Evolutionary conservation across 1,284 basidiomycete genomes (phyloP).

Genomic region (Naganishia sp.): DNA sequence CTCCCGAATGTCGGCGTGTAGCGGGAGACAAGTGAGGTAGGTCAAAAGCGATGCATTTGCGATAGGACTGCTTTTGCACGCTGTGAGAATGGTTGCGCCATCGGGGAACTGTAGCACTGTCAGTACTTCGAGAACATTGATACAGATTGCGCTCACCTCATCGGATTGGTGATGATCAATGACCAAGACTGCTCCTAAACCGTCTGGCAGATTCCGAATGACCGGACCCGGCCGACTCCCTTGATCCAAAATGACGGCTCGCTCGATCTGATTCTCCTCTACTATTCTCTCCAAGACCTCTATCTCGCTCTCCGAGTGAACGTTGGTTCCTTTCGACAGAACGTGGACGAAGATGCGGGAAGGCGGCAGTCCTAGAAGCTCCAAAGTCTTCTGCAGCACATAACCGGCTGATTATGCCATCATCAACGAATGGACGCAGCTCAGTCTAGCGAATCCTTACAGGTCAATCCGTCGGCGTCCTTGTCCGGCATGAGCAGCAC

Average conservation of each 20-base stretch:
- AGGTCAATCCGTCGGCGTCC: constrained; percentile 48
- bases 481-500: constrained; percentile 47
- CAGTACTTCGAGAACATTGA: no score
- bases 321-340: constrained; percentile 45
- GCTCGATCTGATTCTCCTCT: constrained; percentile 34
- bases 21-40: constrained; percentile 41
- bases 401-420: constrained; percentile 39
- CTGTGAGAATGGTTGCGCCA: constrained; percentile 42
- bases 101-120: constrained; percentile 41
- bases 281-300: constrained; percentile 35
- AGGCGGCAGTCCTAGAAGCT: constrained; percentile 37
- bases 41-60: constrained; percentile 46
- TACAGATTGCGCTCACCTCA: constrained; percentile 36
- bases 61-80: constrained; percentile 45
- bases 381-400: constrained; percentile 41
- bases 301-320: constrained; percentile 42
- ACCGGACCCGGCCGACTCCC: constrained; percentile 46
- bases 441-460: constrained; percentile 27
- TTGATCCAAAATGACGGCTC: constrained; percentile 45
- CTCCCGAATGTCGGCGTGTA: constrained; percentile 38
- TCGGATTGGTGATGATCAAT: constrained; percentile 48
- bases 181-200: constrained; percentile 38
- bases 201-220: constrained; percentile 30
- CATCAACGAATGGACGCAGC: not conserved
- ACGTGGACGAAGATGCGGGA: constrained; percentile 43